Evolutionary conservation across 164 flowering plant genomes (phyloP), one percentile per base, ranked within the genome.

Genomic region (Magnolia sinica): DNA sequence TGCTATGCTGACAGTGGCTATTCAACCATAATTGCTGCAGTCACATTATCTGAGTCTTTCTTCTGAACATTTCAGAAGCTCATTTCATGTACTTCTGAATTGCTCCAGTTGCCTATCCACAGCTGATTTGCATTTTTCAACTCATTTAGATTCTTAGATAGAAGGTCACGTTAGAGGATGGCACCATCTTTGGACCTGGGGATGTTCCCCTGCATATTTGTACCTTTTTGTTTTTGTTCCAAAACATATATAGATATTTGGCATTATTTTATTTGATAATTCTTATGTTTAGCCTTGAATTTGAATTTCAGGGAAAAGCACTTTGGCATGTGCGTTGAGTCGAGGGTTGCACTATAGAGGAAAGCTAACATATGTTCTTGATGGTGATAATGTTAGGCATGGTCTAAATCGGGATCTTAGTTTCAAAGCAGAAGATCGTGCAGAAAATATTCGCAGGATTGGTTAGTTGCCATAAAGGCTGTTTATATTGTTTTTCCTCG

Each of bases 311-410:
- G 98, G 99, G 70, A 96, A 96, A 83, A 96, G 99, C 87, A 94
- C 97, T 64, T 61, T 96, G 83, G 99, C 99, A 11, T 93, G 97
- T 79, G 90, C 97, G 55, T 77, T 93, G 78, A 85, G 89, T 79
- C 87, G 81, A 29, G 87, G 79, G 45, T 79, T 93, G 84, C 87
- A 91, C 80, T 74, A 74, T 19, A 89, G 85, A 78, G 95, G 99
- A 82, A 96, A 91, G 83, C 81, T 93, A 64, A 81, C 90, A 9
- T 96, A 94, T 77, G 80, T 94, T 72, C 96, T 96, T 74, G 99
- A 96, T 81, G 99, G 99, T 72, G 99, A 96, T 83, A 96, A 94
- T 83, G 87, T 92, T 61, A 86, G 99, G 73, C 99, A 93, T 87
- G 98, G 98, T 64, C 87, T 96, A 68, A 89, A 88, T 75, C 59